phyloP scores from a whole-genome alignment of 2,329 filamentous ascomycete genomes.

The Pseudogymnoascus sp. region DNA sequence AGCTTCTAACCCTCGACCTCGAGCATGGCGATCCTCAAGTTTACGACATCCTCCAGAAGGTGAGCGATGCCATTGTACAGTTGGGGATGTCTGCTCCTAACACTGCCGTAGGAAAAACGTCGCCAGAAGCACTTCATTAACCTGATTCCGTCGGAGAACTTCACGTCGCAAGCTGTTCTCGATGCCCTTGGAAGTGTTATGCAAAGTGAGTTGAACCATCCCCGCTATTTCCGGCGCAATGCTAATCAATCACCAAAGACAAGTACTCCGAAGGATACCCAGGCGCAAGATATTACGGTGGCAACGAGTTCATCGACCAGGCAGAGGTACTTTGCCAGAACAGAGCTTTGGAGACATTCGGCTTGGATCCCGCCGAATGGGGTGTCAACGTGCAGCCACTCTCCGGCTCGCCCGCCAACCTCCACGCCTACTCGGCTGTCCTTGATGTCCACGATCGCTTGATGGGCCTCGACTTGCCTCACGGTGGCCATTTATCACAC shows the following conservation, averaged over 20 bases:
- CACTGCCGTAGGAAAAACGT: slow-evolving; percentile 66
- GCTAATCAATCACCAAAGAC: slow-evolving; percentile 43
- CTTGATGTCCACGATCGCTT: slow-evolving; percentile 88
- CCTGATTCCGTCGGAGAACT: slow-evolving; percentile 90
- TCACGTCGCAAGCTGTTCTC: slow-evolving; percentile 85
- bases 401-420: slow-evolving; percentile 57
- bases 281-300: slow-evolving; percentile 91
- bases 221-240: slow-evolving; percentile 13
- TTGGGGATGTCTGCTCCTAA: slow-evolving; percentile 3
- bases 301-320: slow-evolving; percentile 92
- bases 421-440: slow-evolving; percentile 85
- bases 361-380: slow-evolving; percentile 78
- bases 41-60: slow-evolving; percentile 85
- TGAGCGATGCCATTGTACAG: slow-evolving; percentile 32
- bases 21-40: slow-evolving; percentile 80
- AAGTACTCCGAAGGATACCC: slow-evolving; percentile 99
- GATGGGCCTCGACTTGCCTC: slow-evolving; percentile 54
- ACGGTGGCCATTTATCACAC: slow-evolving; percentile 39
- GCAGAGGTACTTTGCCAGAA: slow-evolving; percentile 84
- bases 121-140: slow-evolving; percentile 99
- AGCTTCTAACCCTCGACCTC: slow-evolving; percentile 75
- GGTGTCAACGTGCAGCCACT: slow-evolving; percentile 82
- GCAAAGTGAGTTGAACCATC: slow-evolving; percentile 59
- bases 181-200: slow-evolving; percentile 89
- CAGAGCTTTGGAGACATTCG: slow-evolving; percentile 80